Evolutionary conservation across 805 yeast species (phyloP), one percentile per base, ranked within the genome.

Genomic region (Zygotorulaspora florentina): DNA sequence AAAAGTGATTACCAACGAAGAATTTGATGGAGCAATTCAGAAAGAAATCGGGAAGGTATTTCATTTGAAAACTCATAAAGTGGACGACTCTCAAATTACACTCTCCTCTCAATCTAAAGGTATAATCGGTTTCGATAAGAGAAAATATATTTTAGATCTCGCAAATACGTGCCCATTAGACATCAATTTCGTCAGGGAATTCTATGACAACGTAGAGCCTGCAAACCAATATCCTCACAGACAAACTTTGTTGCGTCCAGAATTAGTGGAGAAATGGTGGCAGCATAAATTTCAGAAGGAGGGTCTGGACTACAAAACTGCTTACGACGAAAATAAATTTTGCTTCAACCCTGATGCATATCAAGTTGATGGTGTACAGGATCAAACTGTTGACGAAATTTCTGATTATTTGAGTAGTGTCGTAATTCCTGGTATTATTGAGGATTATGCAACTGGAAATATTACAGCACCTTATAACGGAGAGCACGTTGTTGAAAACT

Each of bases 231-330:
- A 89, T 62, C 96, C 96, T 13, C 96, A 88, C 61, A 77, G 79
- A 52, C 87, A 88, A 66, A 74, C 85, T 11, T 76, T 85, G 20
- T 59, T 91, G 37, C 82, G 98, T 69, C 81, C 81, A 53, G 98
- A 91, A 68, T 93, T 96, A 13, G 80, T 91, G 39, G 91, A 83
- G 55, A 87, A 82, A 56, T 91, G 96, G 96, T 87, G 93, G 83
- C 78, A 77, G 59, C 66, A 79, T 48, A 79, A 83, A 60, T 75
- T 85, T 2, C 77, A 85, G 12, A 71, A 39, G 12, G 58, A 58
- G 20, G 55, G 52, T 18, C 34, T 54, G 13, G 50, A 50, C 11
- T 40, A 56, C 15, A 54, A 77, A 46, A 69, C 67, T 43, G 70
- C 65, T 11, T 60, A 56, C 31, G 68, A 67, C n/a, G 71, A 68